Evolutionary conservation across 2,329 filamentous ascomycete genomes (phyloP), one percentile per base, ranked within the genome.

Genomic region (Tolypocladium amazonense): DNA sequence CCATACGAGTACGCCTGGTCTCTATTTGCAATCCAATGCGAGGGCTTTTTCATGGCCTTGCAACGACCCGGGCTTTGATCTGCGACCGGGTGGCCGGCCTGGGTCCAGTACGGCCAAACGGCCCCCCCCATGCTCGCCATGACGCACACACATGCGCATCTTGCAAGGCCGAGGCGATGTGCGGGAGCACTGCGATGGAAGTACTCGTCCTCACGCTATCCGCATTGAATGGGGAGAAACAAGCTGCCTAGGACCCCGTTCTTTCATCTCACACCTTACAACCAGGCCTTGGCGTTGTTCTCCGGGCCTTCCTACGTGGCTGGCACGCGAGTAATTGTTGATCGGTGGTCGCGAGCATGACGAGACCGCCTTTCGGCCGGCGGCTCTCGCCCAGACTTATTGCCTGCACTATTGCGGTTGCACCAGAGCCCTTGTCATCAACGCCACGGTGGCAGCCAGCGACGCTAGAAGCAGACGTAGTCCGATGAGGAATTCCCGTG

Each of bases 51-150:
- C 23, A 15, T 35, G 50, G 50, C 47, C 47, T 52, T 9, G 20
- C 27, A 53, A n/a, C 27, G 30, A 53, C 27, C n/a, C 56, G 35
- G 52, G 52, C 23, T 27, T 14, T n/a, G 58, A 59, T 54, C 30
- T 43, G 41, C 57, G 38, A 23, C 41, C 20, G 18, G 39, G 39
- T 20, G 41, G n/a, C 45, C 47, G n/a, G 8, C 45, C 37, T 30
- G 15, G 47, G 7, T 52, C 47, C 47, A n/a, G 27, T 20, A 39
- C 27, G 50, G 58, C 56, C 58, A 56, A 59, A 50, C 35, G 56
- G 41, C 23, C 54, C 58, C 54, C 58, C 53, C 58, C 53, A 37
- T 55, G 52, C 58, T 53, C 33, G 58, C 56, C 58, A 59, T 59
- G 58, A 59, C 58, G 58, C 58, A 59, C 58, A 52, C 53, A 11